These are phyloP conservation scores for Tylopilus vinaceipallidus DNA, from an alignment of 768 basidiomycete genomes.

Conservation along the genomic window DNA sequence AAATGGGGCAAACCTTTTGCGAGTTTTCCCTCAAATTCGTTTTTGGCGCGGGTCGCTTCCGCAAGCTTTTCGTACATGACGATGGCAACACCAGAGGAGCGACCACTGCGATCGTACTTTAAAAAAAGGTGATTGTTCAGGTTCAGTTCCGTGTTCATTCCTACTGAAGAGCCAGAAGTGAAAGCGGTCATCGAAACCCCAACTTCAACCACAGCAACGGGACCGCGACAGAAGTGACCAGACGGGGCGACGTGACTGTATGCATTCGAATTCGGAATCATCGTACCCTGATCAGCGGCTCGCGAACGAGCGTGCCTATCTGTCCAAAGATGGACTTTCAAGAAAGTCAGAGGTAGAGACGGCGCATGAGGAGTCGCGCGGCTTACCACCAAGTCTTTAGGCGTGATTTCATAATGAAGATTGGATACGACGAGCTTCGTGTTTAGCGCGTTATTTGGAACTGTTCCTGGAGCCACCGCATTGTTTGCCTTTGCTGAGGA, in stretches of 20 bases:
- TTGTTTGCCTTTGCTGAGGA: slow-evolving; percentile 30
- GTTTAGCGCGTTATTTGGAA: slow-evolving; percentile 33
- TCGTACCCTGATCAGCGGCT: slow-evolving; percentile 95
- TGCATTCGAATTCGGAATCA: slow-evolving; percentile 43
- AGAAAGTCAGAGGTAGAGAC: slow-evolving; percentile 4
- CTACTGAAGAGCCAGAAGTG: slow-evolving; percentile 38
- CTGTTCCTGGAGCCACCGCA: slow-evolving; percentile 20
- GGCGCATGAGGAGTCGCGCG: slow-evolving; percentile 7
- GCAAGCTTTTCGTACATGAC: slow-evolving; percentile 74
- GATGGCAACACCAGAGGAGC: slow-evolving; percentile 81
- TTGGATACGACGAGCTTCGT: slow-evolving; percentile 78
- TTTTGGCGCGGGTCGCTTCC: slow-evolving; percentile 82
- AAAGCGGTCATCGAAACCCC: slow-evolving; percentile 40
- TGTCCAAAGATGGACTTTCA: slow-evolving; percentile 83
- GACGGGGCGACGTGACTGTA: slow-evolving; percentile 32
- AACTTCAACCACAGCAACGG: slow-evolving; percentile 23
- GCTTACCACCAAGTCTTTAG: slow-evolving; percentile 85
- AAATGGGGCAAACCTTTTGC: slow-evolving; percentile 64
- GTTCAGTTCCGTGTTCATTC: slow-evolving; percentile 52
- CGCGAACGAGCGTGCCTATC: slow-evolving; percentile 88
- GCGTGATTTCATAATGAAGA: slow-evolving; percentile 88
- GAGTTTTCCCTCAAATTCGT: slow-evolving; percentile 80
- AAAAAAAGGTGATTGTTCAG: slow-evolving; percentile 49
- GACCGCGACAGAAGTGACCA: slow-evolving; percentile 35
- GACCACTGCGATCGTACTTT: slow-evolving; percentile 95